phyloP scores from a whole-genome alignment of 1,139 yeast species.

The Geotrichum histeridarum region DNA sequence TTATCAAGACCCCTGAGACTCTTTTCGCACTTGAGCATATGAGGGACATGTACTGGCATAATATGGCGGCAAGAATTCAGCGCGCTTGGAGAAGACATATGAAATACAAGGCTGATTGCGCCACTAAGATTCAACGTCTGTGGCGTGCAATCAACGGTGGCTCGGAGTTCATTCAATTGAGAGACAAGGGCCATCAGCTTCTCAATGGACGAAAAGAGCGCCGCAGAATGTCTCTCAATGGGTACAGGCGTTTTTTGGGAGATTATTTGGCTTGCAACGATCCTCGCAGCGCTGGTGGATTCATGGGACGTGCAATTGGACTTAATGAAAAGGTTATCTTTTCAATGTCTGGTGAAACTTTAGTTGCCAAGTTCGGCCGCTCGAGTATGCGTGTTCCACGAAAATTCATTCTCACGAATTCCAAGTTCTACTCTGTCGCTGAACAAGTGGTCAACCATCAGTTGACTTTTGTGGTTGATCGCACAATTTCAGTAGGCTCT shows the following conservation, averaged over 20 bases:
- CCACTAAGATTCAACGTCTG: slow-evolving; percentile 70
- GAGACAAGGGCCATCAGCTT: slow-evolving; percentile 74
- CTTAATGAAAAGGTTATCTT: slow-evolving; percentile 68
- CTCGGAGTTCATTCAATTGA: slow-evolving; percentile 55
- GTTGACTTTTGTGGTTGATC: slow-evolving; percentile 62
- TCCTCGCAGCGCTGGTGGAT: slow-evolving; percentile 64
- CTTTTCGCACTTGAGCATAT: slow-evolving; percentile 90
- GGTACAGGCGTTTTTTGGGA: slow-evolving; percentile 89
- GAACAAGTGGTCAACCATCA: slow-evolving; percentile 71
- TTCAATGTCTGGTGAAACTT: slow-evolving; percentile 73
- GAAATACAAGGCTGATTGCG: slow-evolving; percentile 74
- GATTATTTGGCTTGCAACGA: slow-evolving; percentile 88
- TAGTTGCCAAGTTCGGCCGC: slow-evolving; percentile 85
- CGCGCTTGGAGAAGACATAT: slow-evolving; percentile 90
- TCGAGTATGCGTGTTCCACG: slow-evolving; percentile 78
- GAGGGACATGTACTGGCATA: slow-evolving; percentile 97
- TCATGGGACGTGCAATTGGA: slow-evolving; percentile 55
- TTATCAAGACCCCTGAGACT: slow-evolving; percentile 95
- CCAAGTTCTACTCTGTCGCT: slow-evolving; percentile 61
- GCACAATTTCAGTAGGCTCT: slow-evolving; percentile 53
- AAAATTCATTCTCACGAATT: slow-evolving; percentile 61
- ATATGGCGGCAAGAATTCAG: slow-evolving; percentile 96
- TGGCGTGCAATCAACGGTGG: slow-evolving; percentile 76
- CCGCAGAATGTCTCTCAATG: slow-evolving; percentile 78
- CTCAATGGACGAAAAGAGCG: slow-evolving; percentile 80